phyloP scores from a whole-genome alignment of 2,329 filamentous ascomycete species.

The Xylaria sp. region DNA sequence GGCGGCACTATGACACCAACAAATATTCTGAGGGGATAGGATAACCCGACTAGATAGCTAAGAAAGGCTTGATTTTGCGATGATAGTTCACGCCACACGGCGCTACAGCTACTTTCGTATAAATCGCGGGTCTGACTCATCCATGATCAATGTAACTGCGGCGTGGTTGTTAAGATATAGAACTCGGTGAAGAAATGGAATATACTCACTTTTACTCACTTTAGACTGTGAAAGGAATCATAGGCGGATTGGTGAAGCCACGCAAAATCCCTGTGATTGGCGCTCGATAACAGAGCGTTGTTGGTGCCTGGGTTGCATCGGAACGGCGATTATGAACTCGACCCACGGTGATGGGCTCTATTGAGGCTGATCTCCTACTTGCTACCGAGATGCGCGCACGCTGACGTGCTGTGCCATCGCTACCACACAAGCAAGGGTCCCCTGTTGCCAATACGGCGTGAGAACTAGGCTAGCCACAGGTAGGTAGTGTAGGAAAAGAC shows the following conservation, averaged over 20 bases:
- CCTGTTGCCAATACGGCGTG: not conserved
- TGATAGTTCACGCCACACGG: not conserved
- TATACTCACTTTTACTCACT: no score
- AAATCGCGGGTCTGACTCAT: slow-evolving; percentile 18
- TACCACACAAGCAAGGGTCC: slow-evolving; percentile 3
- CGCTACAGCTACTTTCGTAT: not conserved
- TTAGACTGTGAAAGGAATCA: no score
- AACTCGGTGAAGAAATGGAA: not conserved
- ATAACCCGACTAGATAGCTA: not conserved
- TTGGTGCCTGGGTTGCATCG: slow-evolving; percentile 16
- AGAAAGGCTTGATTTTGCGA: slow-evolving; percentile 6
- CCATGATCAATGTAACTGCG: slow-evolving; percentile 3
- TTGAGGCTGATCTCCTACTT: slow-evolving; percentile 15
- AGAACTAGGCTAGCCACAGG: not conserved
- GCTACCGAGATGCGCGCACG: slow-evolving; percentile 14
- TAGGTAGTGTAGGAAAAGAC: no score
- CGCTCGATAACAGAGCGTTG: not conserved
- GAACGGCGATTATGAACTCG: slow-evolving; percentile 15
- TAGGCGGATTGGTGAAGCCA: no score
- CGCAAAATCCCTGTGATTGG: not conserved
- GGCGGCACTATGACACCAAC: not conserved
- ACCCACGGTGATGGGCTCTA: slow-evolving; percentile 19
- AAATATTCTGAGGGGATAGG: not conserved
- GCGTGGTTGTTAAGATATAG: slow-evolving; percentile 4
- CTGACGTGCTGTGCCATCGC: slow-evolving; percentile 4